Percentiles rank a stretch among this genome's conserved stretches.
These are phyloP conservation scores for Chaetomium olivaceum DNA, from an alignment of 2,329 filamentous ascomycete genomes.

Conservation along the genomic window DNA sequence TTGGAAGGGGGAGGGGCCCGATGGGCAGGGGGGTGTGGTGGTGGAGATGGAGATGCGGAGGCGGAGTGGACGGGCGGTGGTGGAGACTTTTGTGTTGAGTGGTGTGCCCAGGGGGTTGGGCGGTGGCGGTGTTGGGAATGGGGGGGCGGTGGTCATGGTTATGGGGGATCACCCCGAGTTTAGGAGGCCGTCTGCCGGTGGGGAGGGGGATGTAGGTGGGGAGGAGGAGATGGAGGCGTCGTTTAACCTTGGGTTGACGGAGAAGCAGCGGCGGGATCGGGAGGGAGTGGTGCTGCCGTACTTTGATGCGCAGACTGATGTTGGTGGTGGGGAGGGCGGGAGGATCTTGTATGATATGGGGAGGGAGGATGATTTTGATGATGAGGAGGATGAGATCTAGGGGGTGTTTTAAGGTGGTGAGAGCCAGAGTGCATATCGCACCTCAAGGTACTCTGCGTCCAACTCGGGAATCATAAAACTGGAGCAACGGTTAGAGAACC, in stretches of 20 bases:
- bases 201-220: constrained; percentile 53
- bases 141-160: constrained; percentile 58
- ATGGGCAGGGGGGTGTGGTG: constrained; percentile 57
- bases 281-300: constrained; percentile 93
- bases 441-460: too few species aligned
- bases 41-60: constrained; percentile 84
- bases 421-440: too few species aligned
- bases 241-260: constrained; percentile 83
- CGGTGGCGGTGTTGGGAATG: neutral
- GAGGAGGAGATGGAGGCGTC: constrained; percentile 68
- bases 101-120: constrained; percentile 34
- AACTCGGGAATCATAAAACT: too few species aligned
- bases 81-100: constrained; percentile 63
- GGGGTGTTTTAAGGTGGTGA: constrained; percentile 25
- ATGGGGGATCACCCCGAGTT: constrained; percentile 76
- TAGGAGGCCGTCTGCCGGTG: constrained; percentile 45
- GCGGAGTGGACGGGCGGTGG: constrained; percentile 75
- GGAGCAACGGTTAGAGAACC: neutral
- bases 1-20: constrained; percentile 23
- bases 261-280: constrained; percentile 82
- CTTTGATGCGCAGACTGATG: constrained; percentile 88
- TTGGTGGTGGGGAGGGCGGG: constrained; percentile 79
- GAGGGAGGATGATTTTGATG: constrained; percentile 82
- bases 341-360: constrained; percentile 97
- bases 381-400: constrained; percentile 75